These are phyloP conservation scores for Hypoxylon rubiginosum DNA, from an alignment of 2,329 filamentous ascomycete species.

Conservation along the genomic window DNA sequence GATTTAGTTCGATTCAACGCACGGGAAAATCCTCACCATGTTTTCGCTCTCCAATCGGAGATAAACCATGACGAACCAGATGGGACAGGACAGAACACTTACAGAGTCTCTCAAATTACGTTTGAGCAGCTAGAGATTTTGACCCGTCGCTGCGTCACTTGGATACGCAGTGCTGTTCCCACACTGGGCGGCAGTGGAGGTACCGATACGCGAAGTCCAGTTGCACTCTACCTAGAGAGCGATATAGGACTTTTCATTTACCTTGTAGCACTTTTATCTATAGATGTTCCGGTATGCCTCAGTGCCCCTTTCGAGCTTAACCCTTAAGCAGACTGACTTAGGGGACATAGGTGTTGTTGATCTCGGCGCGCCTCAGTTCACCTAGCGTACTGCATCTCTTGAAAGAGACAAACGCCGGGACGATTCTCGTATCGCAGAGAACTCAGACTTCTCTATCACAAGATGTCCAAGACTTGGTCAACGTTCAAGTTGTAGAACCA, in stretches of 20 bases:
- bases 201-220: constrained; percentile 11
- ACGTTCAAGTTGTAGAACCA: constrained; percentile 2
- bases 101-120: constrained; percentile 23
- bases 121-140: constrained; percentile 24
- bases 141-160: constrained; percentile 23
- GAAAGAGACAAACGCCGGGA: constrained; percentile 27
- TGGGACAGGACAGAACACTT: background rate
- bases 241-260: constrained; percentile 36
- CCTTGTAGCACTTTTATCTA: constrained; percentile 32
- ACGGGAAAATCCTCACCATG: constrained; percentile 32
- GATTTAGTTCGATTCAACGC: constrained; percentile 43
- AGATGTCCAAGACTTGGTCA: constrained; percentile 7
- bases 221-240: constrained; percentile 37
- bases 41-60: constrained; percentile 40
- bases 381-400: constrained; percentile 36
- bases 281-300: constrained; percentile 25
- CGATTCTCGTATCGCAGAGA: constrained; percentile 34
- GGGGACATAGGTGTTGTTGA: constrained; percentile 33
- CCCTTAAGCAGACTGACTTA: background rate
- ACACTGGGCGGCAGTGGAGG: background rate
- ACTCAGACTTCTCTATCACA: constrained; percentile 21
- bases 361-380: constrained; percentile 44
- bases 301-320: background rate
- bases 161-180: constrained; percentile 21
- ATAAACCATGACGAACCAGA: background rate